Percentiles rank a stretch among this genome's conserved stretches.
These are phyloP conservation scores for Monilinia aucupariae DNA, from an alignment of 2,329 filamentous ascomycete genomes.

Conservation along the genomic window DNA sequence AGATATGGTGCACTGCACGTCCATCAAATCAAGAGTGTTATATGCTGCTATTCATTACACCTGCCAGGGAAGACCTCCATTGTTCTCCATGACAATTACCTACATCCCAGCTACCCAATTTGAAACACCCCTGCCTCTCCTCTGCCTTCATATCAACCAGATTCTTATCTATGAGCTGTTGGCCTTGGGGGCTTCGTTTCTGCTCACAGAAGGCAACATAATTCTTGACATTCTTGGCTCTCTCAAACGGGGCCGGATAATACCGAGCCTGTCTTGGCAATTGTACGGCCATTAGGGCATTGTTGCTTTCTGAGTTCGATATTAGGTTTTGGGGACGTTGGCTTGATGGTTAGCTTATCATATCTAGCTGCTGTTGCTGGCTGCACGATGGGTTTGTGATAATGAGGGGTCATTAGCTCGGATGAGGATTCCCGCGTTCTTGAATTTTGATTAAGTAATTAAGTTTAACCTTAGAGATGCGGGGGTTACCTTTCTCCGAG, in stretches of 20 bases:
- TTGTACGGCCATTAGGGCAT: constrained; percentile 38
- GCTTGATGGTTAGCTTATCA: neutral
- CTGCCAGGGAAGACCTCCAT: neutral
- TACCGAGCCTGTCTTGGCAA: constrained; percentile 46
- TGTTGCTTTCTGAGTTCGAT: neutral
- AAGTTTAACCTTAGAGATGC: neutral
- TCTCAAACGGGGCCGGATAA: constrained; percentile 40
- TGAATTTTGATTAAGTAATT: constrained; percentile 2
- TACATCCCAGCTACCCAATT: no score
- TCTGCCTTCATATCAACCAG: constrained; percentile 13
- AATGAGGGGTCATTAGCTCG: constrained; percentile 16
- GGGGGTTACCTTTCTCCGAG: neutral
- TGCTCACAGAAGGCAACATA: constrained; percentile 43
- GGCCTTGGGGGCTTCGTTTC: neutral
- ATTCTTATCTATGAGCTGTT: constrained; percentile 7
- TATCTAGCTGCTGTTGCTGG: no score
- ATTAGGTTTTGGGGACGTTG: neutral
- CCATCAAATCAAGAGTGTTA: neutral
- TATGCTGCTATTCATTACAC: neutral
- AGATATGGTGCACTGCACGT: neutral
- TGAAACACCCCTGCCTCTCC: neutral
- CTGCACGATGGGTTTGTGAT: constrained; percentile 3
- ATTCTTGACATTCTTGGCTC: constrained; percentile 40
- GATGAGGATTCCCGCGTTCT: neutral
- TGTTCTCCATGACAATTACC: neutral